Evolutionary conservation across 2,329 filamentous ascomycete species (phyloP).

Genomic region (Trichoderma sp.): DNA sequence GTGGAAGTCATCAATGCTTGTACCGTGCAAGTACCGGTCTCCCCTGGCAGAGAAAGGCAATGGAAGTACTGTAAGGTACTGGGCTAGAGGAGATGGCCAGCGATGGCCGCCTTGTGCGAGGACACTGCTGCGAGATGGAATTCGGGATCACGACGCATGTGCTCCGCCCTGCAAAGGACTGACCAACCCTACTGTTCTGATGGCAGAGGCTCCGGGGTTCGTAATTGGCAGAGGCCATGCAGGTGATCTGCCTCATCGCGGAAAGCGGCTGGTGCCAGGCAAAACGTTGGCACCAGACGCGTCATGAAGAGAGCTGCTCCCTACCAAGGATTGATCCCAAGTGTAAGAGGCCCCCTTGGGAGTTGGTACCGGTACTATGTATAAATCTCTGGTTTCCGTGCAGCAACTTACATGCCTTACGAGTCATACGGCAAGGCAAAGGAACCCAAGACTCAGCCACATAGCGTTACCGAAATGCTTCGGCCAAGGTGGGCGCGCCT

Average conservation of each 20-base stretch:
- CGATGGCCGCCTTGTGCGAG: background rate
- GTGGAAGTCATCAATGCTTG: background rate
- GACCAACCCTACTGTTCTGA: background rate
- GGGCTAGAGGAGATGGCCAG: background rate
- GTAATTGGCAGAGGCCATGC: background rate
- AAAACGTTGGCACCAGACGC: background rate
- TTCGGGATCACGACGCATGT: background rate
- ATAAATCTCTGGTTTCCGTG: background rate
- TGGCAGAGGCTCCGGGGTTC: background rate
- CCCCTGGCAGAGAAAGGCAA: background rate
- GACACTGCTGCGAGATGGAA: background rate
- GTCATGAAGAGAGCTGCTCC: background rate
- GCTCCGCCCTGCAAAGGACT: background rate
- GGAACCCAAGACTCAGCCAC: background rate
- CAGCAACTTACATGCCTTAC: background rate
- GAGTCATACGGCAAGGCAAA: background rate
- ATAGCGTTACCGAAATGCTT: background rate
- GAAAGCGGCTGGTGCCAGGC: background rate
- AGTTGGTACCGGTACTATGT: background rate
- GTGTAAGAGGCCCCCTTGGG: background rate
- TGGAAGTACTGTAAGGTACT: no score
- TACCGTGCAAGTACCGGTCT: background rate
- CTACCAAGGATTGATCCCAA: background rate
- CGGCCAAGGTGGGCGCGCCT: background rate
- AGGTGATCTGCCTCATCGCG: background rate